phyloP scores from a whole-genome alignment of 495 filamentous ascomycete genomes.

The Penicillium odoratum region DNA sequence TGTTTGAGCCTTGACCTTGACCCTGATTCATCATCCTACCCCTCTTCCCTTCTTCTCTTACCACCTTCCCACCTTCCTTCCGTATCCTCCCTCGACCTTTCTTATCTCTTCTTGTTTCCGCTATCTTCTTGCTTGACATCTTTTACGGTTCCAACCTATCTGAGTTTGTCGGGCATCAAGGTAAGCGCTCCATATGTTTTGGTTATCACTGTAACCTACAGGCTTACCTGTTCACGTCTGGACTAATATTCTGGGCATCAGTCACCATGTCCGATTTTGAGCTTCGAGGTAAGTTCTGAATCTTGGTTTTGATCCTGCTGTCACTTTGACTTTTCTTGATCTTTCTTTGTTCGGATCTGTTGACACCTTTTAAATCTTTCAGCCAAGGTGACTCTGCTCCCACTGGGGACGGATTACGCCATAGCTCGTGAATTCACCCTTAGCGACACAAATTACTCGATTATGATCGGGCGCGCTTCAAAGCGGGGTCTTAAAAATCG shows the following conservation, averaged over 20 bases:
- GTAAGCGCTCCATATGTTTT: not conserved
- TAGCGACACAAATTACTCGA: conserved; percentile 16
- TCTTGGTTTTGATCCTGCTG: not conserved
- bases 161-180: not conserved
- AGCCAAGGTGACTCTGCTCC: conserved; percentile 34
- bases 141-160: not conserved
- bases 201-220: not conserved
- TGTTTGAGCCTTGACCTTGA: conserved; percentile 20
- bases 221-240: not conserved
- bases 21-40: conserved; percentile 33
- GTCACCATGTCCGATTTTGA: not conserved
- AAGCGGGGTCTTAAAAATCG: conserved; percentile 57
- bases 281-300: not conserved
- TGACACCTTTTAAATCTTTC: conserved; percentile 14
- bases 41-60: conserved; percentile 21
- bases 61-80: conserved; percentile 14
- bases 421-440: conserved; percentile 35
- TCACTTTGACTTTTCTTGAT: not conserved
- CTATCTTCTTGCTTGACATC: not conserved
- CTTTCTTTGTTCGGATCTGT: not conserved
- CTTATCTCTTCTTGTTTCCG: not conserved
- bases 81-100: not conserved
- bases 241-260: not conserved
- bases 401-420: conserved; percentile 21
- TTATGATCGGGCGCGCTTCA: conserved; percentile 60